phyloP scores from a whole-genome alignment of 2,329 filamentous ascomycete genomes.

The Scedosporium apiospermum region DNA sequence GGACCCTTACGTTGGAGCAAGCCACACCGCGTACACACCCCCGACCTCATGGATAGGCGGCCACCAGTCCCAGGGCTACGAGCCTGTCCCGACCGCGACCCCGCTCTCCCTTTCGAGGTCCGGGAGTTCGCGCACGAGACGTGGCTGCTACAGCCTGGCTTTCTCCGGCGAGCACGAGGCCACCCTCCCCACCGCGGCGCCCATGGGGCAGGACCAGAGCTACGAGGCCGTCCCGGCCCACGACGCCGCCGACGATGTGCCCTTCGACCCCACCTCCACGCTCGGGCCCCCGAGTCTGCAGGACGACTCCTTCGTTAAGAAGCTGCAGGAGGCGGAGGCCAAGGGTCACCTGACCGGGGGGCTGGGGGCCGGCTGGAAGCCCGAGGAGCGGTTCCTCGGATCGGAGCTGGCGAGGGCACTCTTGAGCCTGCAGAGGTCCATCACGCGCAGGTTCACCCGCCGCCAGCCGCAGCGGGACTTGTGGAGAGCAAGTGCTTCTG shows the following conservation, averaged over 20 bases:
- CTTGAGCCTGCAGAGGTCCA: slow-evolving; percentile 21
- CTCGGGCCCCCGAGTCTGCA: slow-evolving; percentile 34
- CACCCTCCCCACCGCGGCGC: slow-evolving; percentile 28
- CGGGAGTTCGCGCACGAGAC: slow-evolving; percentile 15
- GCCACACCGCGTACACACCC: neutral
- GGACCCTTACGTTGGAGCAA: neutral
- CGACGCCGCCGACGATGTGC: too few relatives aligned
- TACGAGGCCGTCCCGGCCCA: slow-evolving; percentile 24
- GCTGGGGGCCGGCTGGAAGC: slow-evolving; percentile 42
- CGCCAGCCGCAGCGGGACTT: slow-evolving; percentile 8
- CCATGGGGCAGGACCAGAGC: slow-evolving; percentile 24
- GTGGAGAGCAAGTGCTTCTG: too few relatives aligned
- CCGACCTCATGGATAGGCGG: neutral
- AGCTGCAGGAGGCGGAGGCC: slow-evolving; percentile 42
- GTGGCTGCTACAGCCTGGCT: slow-evolving; percentile 5
- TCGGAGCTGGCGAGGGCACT: slow-evolving; percentile 36
- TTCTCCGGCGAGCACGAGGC: slow-evolving; percentile 11
- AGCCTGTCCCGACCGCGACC: neutral
- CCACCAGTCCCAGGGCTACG: neutral
- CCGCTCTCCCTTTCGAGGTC: slow-evolving; percentile 13
- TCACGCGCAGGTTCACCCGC: slow-evolving; percentile 33
- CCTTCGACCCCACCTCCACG: slow-evolving; percentile 35
- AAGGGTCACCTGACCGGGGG: slow-evolving; percentile 48
- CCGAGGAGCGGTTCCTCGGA: slow-evolving; percentile 36
- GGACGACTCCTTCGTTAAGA: slow-evolving; percentile 33